phyloP scores from a whole-genome alignment of 2,329 filamentous ascomycete species.

The Paramyrothecium roridum region DNA sequence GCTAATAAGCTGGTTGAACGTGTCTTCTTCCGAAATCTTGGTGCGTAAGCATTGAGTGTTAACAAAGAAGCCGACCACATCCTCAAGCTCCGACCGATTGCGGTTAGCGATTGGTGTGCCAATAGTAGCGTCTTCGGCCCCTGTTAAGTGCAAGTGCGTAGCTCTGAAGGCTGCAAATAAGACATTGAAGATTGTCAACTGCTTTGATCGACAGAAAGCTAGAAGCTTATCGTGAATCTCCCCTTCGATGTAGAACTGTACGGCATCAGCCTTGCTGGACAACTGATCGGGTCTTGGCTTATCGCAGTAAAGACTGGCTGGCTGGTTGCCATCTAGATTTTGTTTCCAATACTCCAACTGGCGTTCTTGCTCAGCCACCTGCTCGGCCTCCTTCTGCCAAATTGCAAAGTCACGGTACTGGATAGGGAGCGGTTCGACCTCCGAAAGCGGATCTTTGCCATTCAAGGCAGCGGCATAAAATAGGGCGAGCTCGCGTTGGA shows the following conservation, averaged over 20 bases:
- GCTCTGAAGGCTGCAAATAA: conserved; percentile 11
- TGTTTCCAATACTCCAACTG: conserved; percentile 14
- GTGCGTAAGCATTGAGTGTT: conserved; percentile 12
- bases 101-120: conserved; percentile 9
- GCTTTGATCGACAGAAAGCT: conserved; percentile 2
- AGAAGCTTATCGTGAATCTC: not conserved
- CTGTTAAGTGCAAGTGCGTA: conserved; percentile 11
- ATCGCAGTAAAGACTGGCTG: conserved; percentile 4
- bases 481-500: conserved; percentile 6
- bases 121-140: conserved; percentile 7
- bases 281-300: not conserved
- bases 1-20: conserved; percentile 7
- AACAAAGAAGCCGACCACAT: conserved; percentile 14
- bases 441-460: conserved; percentile 4
- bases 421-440: conserved; percentile 10
- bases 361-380: conserved; percentile 4
- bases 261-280: conserved; percentile 1
- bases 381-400: conserved; percentile 11
- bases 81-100: conserved; percentile 6
- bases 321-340: conserved; percentile 6
- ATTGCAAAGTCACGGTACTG: conserved; percentile 15
- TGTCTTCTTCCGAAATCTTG: not conserved
- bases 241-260: conserved; percentile 1
- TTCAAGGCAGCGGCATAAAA: conserved; percentile 1
- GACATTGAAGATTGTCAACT: conserved; percentile 1